Percentiles rank a stretch among this genome's conserved stretches.
Conservation (phyloP, 176 grass and related monocot genomes). For the Aegilops tauschii region DNA sequence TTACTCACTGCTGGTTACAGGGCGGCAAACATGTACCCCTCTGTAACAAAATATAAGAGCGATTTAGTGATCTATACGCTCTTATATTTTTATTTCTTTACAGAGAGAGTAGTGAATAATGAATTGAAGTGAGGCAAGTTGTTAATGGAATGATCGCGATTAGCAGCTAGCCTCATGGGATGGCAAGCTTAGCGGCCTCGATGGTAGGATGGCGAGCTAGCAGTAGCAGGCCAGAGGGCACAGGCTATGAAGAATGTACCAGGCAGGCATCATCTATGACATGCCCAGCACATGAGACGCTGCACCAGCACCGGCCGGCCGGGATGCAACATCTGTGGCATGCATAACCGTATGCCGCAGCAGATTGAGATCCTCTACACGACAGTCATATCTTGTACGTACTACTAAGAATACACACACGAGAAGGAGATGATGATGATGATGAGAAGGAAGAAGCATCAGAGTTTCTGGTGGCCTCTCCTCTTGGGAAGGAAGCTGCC, state of each 20-base stretch:
- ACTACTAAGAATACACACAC: not conserved
- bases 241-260: slow-evolving; percentile 13
- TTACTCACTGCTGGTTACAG: not conserved
- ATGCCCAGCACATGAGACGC: slow-evolving; percentile 34
- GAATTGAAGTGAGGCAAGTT: not conserved
- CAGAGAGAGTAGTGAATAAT: not conserved
- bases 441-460: not conserved
- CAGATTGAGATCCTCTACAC: not conserved
- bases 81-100: no score
- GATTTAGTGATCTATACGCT: not conserved
- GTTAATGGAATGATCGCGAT: not conserved
- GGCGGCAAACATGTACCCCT: no score
- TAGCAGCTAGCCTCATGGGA: not conserved
- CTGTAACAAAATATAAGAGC: no score
- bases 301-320: not conserved
- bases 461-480: not conserved
- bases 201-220: not conserved
- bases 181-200: not conserved
- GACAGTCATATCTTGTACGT: not conserved
- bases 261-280: not conserved
- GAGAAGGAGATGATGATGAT: not conserved
- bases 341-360: not conserved
- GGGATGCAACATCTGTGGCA: not conserved
- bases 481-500: no score
- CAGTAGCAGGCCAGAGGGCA: not conserved